Evolutionary conservation across 306 rosid species (phyloP).

Genomic region (Acacia acuminata): DNA sequence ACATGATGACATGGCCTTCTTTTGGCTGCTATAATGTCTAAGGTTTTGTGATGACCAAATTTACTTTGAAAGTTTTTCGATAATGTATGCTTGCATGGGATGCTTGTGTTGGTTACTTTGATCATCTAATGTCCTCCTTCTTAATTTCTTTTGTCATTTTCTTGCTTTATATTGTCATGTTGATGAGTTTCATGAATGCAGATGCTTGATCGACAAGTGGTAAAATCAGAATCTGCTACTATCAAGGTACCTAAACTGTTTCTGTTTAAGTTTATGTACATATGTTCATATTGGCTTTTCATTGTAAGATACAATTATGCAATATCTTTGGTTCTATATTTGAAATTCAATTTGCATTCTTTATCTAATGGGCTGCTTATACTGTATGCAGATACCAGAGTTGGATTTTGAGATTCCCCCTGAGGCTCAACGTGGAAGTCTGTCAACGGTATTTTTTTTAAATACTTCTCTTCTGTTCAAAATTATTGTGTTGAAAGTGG

Average conservation of each 20-base stretch:
- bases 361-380: conserved; percentile 19
- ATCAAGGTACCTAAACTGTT: conserved; percentile 62
- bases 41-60: background rate
- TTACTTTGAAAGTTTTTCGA: background rate
- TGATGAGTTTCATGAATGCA: conserved; percentile 48
- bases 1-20: background rate
- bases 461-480: conserved; percentile 6
- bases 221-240: conserved; percentile 91
- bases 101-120: conserved; percentile 27
- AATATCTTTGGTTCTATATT: conserved; percentile 10
- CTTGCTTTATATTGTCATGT: conserved; percentile 8
- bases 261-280: background rate
- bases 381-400: conserved; percentile 78
- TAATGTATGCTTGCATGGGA: conserved; percentile 16
- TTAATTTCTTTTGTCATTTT: conserved; percentile 11
- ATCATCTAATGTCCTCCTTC: conserved; percentile 1
- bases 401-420: conserved; percentile 95
- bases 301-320: conserved; percentile 1
- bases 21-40: background rate
- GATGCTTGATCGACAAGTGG: conserved; percentile 93
- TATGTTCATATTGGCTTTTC: conserved; percentile 1
- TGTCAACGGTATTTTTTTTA: conserved; percentile 74
- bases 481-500: conserved; percentile 1
- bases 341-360: conserved; percentile 19
- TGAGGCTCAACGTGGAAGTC: conserved; percentile 89